These are phyloP conservation scores for Candolleomyces aberdarensis DNA, from an alignment of 768 basidiomycete genomes.

Conservation along the genomic window DNA sequence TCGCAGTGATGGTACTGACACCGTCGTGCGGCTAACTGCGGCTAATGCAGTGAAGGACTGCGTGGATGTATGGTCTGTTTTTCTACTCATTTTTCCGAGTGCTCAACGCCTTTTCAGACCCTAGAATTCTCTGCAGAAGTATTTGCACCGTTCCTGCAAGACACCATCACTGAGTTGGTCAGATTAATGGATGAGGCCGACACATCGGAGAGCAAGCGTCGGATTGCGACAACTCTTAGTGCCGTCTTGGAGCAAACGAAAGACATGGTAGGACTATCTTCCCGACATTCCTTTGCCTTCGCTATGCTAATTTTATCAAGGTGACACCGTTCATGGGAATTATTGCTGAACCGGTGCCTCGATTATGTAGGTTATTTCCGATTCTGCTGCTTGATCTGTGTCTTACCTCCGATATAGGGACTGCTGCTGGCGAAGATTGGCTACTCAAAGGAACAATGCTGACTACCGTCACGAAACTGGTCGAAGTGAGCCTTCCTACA, in stretches of 20 bases:
- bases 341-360: conserved; percentile 64
- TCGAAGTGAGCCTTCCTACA: conserved; percentile 46
- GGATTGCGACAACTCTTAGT: conserved; percentile 68
- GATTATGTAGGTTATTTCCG: conserved; percentile 56
- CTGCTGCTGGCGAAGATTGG: conserved; percentile 61
- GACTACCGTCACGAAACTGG: conserved; percentile 63
- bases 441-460: conserved; percentile 71
- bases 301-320: conserved; percentile 29
- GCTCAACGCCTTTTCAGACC: conserved; percentile 40
- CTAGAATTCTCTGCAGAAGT: conserved; percentile 55
- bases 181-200: conserved; percentile 69
- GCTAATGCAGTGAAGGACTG: conserved; percentile 78
- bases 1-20: conserved; percentile 67
- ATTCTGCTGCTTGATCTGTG: background rate
- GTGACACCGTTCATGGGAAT: conserved; percentile 63
- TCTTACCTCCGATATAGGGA: conserved; percentile 46
- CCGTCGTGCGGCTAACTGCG: conserved; percentile 84
- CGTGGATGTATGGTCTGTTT: conserved; percentile 63
- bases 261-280: conserved; percentile 27
- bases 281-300: background rate
- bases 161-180: conserved; percentile 63
- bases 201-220: conserved; percentile 71
- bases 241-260: conserved; percentile 60
- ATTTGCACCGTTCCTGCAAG: conserved; percentile 69
- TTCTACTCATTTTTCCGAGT: conserved; percentile 1